Percentiles rank a stretch among this genome's conserved stretches.
phyloP scores from a whole-genome alignment of 345 rosid species.

The Viola odorata region DNA sequence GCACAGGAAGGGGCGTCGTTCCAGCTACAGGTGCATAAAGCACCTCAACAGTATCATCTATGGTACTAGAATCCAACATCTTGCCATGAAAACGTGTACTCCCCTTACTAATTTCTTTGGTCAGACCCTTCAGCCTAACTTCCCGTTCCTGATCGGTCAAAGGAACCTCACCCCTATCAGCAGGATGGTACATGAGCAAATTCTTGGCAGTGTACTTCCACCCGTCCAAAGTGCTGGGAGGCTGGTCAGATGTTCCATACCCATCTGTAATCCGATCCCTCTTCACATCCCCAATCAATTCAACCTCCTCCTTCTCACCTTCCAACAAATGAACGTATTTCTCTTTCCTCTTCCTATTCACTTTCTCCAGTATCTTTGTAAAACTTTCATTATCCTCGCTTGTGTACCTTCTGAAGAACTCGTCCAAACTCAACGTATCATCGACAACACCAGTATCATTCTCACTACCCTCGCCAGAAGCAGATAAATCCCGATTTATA shows the following conservation, averaged over 20 bases:
- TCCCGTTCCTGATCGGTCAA: conserved; percentile 77
- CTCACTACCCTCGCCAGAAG: conserved; percentile 28
- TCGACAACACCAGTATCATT: conserved; percentile 41
- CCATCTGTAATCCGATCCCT: conserved; percentile 89
- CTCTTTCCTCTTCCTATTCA: conserved; percentile 82
- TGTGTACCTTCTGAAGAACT: conserved; percentile 77
- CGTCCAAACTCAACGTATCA: conserved; percentile 57
- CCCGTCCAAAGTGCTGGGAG: conserved; percentile 72
- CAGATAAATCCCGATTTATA: conserved; percentile 29
- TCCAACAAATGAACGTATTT: conserved; percentile 52
- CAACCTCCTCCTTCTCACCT: conserved; percentile 48
- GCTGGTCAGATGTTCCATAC: conserved; percentile 92
- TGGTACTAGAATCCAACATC: conserved; percentile 72
- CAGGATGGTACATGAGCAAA: conserved; percentile 91
- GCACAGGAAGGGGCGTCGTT: conserved; percentile 58
- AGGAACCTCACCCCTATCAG: conserved; percentile 80
- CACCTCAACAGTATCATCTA: conserved; percentile 68
- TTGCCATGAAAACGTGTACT: conserved; percentile 92
- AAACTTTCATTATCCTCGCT: conserved; percentile 95
- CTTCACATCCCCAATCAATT: conserved; percentile 48
- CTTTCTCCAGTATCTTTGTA: conserved; percentile 76
- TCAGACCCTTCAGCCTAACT: conserved; percentile 54
- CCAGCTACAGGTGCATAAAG: conserved; percentile 78
- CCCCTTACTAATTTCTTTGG: conserved; percentile 61
- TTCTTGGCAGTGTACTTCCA: conserved; percentile 90